phyloP scores from a whole-genome alignment of 257 asterid genomes.

The Dorcoceras hygrometricum region DNA sequence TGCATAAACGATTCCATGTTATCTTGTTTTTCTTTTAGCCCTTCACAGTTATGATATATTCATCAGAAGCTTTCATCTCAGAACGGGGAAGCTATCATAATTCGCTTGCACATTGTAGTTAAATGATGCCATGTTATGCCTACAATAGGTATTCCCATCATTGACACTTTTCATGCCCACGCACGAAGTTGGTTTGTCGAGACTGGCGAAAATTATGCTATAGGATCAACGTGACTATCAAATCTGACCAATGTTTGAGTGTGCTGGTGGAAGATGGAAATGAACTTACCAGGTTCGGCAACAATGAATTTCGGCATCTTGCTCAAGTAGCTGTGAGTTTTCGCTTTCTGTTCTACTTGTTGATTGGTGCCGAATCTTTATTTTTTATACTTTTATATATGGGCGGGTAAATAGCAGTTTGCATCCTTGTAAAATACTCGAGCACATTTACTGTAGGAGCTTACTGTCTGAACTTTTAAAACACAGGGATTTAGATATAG shows the following conservation, averaged over 20 bases:
- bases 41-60: conserved; percentile 12
- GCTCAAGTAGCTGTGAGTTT: background rate
- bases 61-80: conserved; percentile 14
- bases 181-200: background rate
- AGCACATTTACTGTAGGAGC: background rate
- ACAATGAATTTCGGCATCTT: background rate
- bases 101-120: background rate
- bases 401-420: background rate
- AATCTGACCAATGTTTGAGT: background rate
- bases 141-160: background rate
- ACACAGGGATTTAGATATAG: too few relatives aligned
- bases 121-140: background rate
- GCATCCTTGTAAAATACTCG: background rate
- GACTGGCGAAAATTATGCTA: background rate
- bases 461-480: background rate
- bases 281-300: background rate
- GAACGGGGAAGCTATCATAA: conserved; percentile 15
- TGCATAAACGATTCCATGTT: background rate
- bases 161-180: background rate
- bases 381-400: too few relatives aligned
- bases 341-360: background rate
- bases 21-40: conserved; percentile 14
- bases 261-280: background rate
- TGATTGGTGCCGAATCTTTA: background rate
- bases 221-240: background rate